Conservation (phyloP, 306 rosid genomes). For the Lupinus albus region DNA sequence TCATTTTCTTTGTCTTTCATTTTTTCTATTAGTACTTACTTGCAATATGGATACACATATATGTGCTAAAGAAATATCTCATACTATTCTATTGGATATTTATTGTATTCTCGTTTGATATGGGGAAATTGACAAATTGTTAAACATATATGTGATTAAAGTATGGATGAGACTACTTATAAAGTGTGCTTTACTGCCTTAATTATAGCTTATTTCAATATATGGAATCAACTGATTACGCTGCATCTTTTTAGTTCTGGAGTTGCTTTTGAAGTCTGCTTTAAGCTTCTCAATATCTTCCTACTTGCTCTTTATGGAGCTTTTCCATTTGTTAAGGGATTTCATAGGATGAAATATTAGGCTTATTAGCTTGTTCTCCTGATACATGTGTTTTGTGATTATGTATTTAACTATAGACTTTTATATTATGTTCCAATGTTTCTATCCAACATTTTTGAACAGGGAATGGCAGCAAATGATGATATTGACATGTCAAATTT, state of each 20-base stretch:
- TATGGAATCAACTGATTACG: slow-evolving; percentile 7
- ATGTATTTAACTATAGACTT: not conserved
- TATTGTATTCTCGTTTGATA: slow-evolving; percentile 9
- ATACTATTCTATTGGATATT: not conserved
- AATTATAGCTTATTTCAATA: slow-evolving; percentile 12
- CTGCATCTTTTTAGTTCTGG: slow-evolving; percentile 22
- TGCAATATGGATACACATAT: too few species aligned
- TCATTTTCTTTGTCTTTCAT: too few species aligned
- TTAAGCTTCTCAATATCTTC: slow-evolving; percentile 34
- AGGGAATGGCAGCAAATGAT: slow-evolving; percentile 74
- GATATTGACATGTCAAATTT: slow-evolving; percentile 51
- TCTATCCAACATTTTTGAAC: slow-evolving; percentile 27
- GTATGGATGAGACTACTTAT: not conserved
- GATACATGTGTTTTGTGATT: not conserved
- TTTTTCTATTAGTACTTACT: too few species aligned
- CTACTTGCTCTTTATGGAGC: slow-evolving; percentile 21
- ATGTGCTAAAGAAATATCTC: too few species aligned
- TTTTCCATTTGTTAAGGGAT: not conserved
- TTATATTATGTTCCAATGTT: slow-evolving; percentile 23
- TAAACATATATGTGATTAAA: not conserved
- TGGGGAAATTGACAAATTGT: not conserved
- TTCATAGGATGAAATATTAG: slow-evolving; percentile 2
- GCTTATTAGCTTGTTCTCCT: slow-evolving; percentile 9
- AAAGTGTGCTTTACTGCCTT: slow-evolving; percentile 1
- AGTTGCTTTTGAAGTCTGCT: not conserved